Conservation (phyloP, 2,329 filamentous ascomycete genomes). For the Paramyrothecium sp. region DNA sequence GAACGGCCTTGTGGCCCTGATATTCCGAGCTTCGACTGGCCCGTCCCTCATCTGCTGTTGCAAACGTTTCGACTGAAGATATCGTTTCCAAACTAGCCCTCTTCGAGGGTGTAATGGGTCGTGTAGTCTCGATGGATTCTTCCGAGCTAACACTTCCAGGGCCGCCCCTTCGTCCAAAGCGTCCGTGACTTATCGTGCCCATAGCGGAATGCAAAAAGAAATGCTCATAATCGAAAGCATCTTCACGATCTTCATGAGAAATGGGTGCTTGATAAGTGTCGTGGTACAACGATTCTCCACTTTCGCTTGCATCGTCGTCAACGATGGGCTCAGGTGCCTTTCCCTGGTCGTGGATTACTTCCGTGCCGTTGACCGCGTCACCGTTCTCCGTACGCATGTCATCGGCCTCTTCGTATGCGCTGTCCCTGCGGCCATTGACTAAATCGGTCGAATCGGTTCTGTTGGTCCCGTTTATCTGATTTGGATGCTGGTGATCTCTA, state of each 20-base stretch:
- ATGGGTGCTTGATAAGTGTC: conserved; percentile 58
- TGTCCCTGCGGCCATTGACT: conserved; percentile 26
- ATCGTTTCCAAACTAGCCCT: conserved; percentile 48
- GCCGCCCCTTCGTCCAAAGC: conserved; percentile 32
- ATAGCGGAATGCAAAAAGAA: conserved; percentile 94
- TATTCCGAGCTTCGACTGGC: conserved; percentile 33
- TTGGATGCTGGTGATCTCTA: neutral
- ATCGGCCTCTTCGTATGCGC: conserved; percentile 23
- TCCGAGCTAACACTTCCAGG: conserved; percentile 56
- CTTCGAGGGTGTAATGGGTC: conserved; percentile 33
- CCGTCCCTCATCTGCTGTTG: conserved; percentile 53
- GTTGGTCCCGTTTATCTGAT: neutral
- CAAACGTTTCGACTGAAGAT: conserved; percentile 54
- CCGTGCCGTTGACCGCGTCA: conserved; percentile 4
- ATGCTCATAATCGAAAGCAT: conserved; percentile 95
- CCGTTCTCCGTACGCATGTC: conserved; percentile 39
- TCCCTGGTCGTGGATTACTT: conserved; percentile 29
- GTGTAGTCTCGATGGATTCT: conserved; percentile 61
- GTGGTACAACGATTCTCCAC: conserved; percentile 62
- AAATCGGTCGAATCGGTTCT: conserved; percentile 9
- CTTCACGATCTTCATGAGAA: conserved; percentile 88
- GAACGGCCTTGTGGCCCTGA: conserved; percentile 6
- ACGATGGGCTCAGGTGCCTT: conserved; percentile 31
- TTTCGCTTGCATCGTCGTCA: conserved; percentile 53
- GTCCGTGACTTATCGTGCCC: conserved; percentile 63